These are phyloP conservation scores for Metarhizium guizhouense DNA, from an alignment of 2,329 filamentous ascomycete genomes.

Conservation along the genomic window DNA sequence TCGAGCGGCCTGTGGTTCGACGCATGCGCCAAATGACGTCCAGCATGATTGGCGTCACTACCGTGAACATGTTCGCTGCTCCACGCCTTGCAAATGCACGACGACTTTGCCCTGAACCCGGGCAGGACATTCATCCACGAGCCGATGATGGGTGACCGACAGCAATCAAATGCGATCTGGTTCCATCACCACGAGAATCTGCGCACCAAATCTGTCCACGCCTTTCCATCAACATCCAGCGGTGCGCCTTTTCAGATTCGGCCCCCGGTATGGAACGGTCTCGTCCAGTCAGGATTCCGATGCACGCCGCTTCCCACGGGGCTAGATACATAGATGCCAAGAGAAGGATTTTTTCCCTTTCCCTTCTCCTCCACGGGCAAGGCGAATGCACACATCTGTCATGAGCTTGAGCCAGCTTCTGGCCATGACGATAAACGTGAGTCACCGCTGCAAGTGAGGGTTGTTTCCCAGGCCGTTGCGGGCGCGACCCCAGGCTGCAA, in stretches of 20 bases:
- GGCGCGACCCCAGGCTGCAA: background rate
- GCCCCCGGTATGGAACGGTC: background rate
- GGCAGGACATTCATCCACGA: background rate
- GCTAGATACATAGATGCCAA: too few relatives aligned
- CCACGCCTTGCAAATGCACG: background rate
- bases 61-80: conserved; percentile 1
- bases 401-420: too few relatives aligned
- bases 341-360: too few relatives aligned
- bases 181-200: background rate
- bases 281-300: too few relatives aligned
- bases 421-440: background rate
- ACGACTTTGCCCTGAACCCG: too few relatives aligned
- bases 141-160: background rate
- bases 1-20: background rate
- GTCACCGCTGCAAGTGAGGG: background rate
- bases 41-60: background rate
- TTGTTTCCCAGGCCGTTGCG: background rate
- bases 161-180: too few relatives aligned
- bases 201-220: background rate
- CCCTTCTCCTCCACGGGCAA: too few relatives aligned
- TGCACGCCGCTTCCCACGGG: too few relatives aligned
- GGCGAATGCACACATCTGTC: too few relatives aligned
- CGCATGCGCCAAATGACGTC: background rate
- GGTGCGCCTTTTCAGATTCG: background rate
- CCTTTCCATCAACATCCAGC: background rate